Evolutionary conservation across 352 stramenopile species (phyloP), one percentile per base, ranked within the genome.

Genomic region (Globisporangium paddicum): DNA sequence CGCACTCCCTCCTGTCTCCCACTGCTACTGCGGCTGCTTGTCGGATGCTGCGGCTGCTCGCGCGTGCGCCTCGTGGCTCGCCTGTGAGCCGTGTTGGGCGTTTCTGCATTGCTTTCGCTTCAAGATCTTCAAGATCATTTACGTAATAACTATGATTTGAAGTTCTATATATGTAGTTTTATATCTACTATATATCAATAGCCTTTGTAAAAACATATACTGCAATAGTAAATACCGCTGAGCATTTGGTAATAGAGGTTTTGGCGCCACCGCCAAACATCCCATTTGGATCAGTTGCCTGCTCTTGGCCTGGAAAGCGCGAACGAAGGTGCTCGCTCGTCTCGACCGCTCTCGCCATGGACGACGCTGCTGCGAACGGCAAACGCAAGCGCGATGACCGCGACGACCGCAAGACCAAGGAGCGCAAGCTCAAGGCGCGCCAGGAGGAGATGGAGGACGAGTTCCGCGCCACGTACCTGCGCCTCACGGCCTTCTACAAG

Each of bases 401-500:
- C 54, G 34, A 78, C 44, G 72, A 86, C 47, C 64, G 75, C 48
- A 70, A 69, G 26, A 56, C 51, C 45, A 70, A 65, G 44, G 69
- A 77, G 55, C 75, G 75, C 16, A 72, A 71, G 23, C 61, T 78
- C n/a, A 75, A 75, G 34, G 63, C 74, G 46, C 79, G 79, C 9
- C 77, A 90, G 66, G 77, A 92, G 53, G 77, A 86, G 57, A 86
- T 91, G 71, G 80, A 90, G 63, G 67, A 80, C 35, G 85, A 95
- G 70, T 95, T 95, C 55, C 72, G 76, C n/a, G 77, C 76, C 28
- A 82, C 80, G 58, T 95, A 90, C 67, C 77, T 88, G 51, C 75
- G 67, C 2, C 68, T 88, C 56, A 95, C 83, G 56, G 69, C 81
- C 49, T 72, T 95, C 30, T 95, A 95, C 68, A 95, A 95, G 67